Evolutionary conservation across 805 yeast species (phyloP).

Genomic region (Metschnikowia henanensis): DNA sequence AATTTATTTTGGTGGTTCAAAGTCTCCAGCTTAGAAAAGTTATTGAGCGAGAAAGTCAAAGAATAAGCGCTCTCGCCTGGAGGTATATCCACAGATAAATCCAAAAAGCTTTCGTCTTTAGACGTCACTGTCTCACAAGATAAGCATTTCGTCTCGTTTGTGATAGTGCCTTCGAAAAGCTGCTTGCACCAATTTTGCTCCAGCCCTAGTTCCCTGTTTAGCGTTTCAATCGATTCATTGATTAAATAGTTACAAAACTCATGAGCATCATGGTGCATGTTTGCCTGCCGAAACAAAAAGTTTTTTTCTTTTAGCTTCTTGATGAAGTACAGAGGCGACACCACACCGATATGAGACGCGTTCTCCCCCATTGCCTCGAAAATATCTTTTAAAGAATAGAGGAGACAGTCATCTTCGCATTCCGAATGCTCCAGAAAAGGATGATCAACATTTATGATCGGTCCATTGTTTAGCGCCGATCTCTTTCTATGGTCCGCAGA

Average conservation of each 20-base stretch:
- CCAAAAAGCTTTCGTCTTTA: conserved; percentile 84
- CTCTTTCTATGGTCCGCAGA: conserved; percentile 74
- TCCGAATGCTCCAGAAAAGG: conserved; percentile 46
- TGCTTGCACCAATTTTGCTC: conserved; percentile 56
- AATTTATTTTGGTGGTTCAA: conserved; percentile 87
- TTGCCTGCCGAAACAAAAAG: conserved; percentile 76
- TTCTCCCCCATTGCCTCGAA: conserved; percentile 83
- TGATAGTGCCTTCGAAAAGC: conserved; percentile 80
- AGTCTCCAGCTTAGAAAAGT: conserved; percentile 84
- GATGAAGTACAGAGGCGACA: conserved; percentile 75
- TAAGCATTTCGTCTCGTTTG: conserved; percentile 86
- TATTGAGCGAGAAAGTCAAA: conserved; percentile 72
- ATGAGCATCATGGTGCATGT: conserved; percentile 98
- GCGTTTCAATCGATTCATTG: conserved; percentile 63
- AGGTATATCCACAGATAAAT: conserved; percentile 81
- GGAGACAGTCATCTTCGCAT: conserved; percentile 29
- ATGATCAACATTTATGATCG: conserved; percentile 79
- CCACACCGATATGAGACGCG: conserved; percentile 70
- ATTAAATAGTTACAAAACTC: conserved; percentile 88
- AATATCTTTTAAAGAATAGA: conserved; percentile 75
- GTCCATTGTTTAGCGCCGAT: conserved; percentile 76
- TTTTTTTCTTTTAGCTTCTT: conserved; percentile 79
- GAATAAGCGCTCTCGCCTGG: conserved; percentile 58
- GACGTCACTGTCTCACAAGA: conserved; percentile 83
- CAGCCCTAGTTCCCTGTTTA: conserved; percentile 39